Evolutionary conservation across 495 filamentous ascomycete species (phyloP).

Genomic region (Tuber indicum): DNA sequence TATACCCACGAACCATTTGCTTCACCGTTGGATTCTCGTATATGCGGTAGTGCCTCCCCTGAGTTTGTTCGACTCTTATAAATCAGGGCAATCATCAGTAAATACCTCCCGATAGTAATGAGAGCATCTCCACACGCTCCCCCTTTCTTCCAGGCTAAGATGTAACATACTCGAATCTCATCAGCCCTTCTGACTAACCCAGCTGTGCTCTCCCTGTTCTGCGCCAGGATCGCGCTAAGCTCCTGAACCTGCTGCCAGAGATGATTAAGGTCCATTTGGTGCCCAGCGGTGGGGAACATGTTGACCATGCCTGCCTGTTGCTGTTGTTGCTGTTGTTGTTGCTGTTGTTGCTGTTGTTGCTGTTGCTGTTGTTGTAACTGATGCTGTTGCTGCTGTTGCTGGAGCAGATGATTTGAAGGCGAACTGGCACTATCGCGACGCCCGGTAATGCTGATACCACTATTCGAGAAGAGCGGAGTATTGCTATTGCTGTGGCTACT

Average conservation of each 20-base stretch:
- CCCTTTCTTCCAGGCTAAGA: background rate
- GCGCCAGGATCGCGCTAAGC: constrained; percentile 57
- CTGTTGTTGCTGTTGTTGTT: constrained; percentile 24
- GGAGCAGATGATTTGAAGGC: constrained; percentile 23
- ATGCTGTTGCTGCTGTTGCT: constrained; percentile 26
- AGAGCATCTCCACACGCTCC: background rate
- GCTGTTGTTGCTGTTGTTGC: constrained; percentile 28
- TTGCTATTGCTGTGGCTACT: constrained; percentile 8
- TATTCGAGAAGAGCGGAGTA: constrained; percentile 5
- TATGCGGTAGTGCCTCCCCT: constrained; percentile 27
- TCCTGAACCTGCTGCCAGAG: constrained; percentile 63
- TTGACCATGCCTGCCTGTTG: constrained; percentile 46
- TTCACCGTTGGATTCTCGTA: constrained; percentile 32
- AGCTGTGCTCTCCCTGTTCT: constrained; percentile 59
- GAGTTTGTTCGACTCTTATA: constrained; percentile 28
- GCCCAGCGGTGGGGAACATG: constrained; percentile 55
- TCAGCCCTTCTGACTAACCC: constrained; percentile 52
- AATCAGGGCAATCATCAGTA: background rate
- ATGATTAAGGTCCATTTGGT: constrained; percentile 65
- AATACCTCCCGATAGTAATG: constrained; percentile 2
- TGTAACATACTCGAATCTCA: constrained; percentile 39
- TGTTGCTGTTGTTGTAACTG: constrained; percentile 34
- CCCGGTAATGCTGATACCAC: constrained; percentile 1
- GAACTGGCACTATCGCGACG: constrained; percentile 14
- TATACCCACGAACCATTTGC: constrained; percentile 29